Conservation (phyloP, 1,284 basidiomycete genomes). For the Cystobasidiaceae sp. region DNA sequence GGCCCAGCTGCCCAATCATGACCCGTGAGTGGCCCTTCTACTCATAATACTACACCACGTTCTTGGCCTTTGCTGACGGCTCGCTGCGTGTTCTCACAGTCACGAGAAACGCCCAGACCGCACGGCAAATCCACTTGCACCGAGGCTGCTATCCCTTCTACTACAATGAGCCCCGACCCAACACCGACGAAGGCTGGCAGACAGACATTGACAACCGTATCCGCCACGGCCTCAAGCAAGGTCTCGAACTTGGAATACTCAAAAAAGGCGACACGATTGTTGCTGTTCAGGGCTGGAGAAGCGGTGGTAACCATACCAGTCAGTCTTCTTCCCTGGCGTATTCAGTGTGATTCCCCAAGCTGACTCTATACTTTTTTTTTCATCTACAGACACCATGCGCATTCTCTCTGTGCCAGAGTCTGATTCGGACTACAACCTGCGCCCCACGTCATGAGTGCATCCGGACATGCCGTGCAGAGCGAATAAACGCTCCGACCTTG, state of each 20-base stretch:
- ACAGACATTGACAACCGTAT: constrained; percentile 91
- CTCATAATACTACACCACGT: too few species aligned
- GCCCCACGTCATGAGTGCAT: constrained; percentile 11
- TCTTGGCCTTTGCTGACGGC: too few species aligned
- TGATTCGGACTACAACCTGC: constrained; percentile 20
- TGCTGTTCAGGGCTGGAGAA: constrained; percentile 98
- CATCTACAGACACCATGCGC: constrained; percentile 22
- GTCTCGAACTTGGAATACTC: constrained; percentile 82
- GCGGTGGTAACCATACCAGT: constrained; percentile 79
- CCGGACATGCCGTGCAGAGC: too few species aligned
- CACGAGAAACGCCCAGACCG: constrained; percentile 90
- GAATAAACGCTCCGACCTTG: too few species aligned
- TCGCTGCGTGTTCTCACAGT: too few species aligned
- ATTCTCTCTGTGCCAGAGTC: constrained; percentile 21
- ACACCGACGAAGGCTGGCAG: constrained; percentile 89
- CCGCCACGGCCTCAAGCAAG: constrained; percentile 82
- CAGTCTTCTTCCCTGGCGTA: not conserved
- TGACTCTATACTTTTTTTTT: not conserved
- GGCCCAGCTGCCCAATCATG: constrained; percentile 89
- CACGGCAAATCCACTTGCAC: constrained; percentile 94
- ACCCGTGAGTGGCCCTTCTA: too few species aligned
- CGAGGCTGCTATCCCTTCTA: constrained; percentile 96
- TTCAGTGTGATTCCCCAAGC: not conserved
- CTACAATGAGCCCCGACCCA: constrained; percentile 88
- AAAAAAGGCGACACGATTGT: constrained; percentile 84